Evolutionary conservation across 2,329 filamentous ascomycete species (phyloP).

Genomic region (Sporothrix luriei): DNA sequence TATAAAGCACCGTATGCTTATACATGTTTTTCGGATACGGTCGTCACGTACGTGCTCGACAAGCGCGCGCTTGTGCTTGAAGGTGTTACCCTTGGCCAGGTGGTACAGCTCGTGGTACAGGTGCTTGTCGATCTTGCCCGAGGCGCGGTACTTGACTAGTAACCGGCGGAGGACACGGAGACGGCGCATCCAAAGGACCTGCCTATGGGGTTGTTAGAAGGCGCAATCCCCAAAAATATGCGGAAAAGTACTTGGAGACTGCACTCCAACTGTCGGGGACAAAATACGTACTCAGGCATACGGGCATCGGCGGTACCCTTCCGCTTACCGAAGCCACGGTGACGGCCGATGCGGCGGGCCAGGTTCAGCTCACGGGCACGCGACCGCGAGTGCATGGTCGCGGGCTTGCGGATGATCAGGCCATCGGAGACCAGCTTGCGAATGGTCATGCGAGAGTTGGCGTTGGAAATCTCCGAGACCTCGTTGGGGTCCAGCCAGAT

Average conservation of each 20-base stretch:
- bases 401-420: constrained; percentile 99
- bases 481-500: constrained; percentile 99
- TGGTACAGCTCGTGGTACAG: constrained; percentile 99
- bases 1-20: too few relatives aligned
- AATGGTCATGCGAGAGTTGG: constrained; percentile 99
- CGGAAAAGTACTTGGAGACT: neutral
- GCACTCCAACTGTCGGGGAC: neutral
- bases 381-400: constrained; percentile 98
- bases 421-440: constrained; percentile 99
- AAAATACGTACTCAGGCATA: constrained; percentile 84
- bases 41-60: constrained; percentile 92
- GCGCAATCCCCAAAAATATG: neutral
- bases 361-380: constrained; percentile 94
- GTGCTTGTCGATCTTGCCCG: constrained; percentile 99
- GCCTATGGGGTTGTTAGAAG: constrained; percentile 53
- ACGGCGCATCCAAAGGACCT: constrained; percentile 99
- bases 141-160: constrained; percentile 98
- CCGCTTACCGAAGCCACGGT: constrained; percentile 99
- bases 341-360: constrained; percentile 90
- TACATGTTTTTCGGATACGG: neutral
- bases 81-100: constrained; percentile 99
- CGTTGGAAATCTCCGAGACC: constrained; percentile 98
- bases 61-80: constrained; percentile 99
- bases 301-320: constrained; percentile 99
- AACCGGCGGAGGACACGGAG: constrained; percentile 98